Evolutionary conservation across 164 flowering plant genomes (phyloP).

Genomic region (Paratinospora sagittata): DNA sequence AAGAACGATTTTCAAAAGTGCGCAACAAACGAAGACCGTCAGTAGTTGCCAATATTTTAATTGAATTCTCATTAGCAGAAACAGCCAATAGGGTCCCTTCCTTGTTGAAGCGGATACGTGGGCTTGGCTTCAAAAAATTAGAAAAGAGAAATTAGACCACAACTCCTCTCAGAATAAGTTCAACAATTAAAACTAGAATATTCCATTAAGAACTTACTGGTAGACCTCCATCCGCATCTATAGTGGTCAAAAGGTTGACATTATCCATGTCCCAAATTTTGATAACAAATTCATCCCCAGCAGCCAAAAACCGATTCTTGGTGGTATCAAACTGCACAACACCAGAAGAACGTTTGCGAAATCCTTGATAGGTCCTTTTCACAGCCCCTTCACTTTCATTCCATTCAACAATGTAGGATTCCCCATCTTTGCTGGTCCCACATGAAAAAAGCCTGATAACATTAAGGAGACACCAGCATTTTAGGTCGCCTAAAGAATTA

Average conservation of each 20-base stretch:
- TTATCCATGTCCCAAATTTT: conserved; percentile 82
- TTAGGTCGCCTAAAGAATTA: not conserved
- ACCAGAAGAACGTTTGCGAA: conserved; percentile 36
- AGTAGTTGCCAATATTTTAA: conserved; percentile 50
- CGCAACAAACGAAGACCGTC: conserved; percentile 37
- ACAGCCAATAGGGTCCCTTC: conserved; percentile 63
- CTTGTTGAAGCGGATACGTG: conserved; percentile 60
- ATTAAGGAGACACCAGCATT: not conserved
- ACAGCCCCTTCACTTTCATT: conserved; percentile 61
- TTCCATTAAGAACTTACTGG: conserved; percentile 37
- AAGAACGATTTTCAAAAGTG: conserved; percentile 31
- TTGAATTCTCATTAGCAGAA: conserved; percentile 43
- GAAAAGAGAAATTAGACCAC: not conserved
- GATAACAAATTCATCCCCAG: conserved; percentile 56
- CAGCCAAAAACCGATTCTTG: conserved; percentile 56
- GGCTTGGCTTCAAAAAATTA: conserved; percentile 42
- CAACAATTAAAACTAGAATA: not conserved
- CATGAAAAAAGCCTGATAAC: conserved; percentile 68
- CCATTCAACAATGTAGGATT: conserved; percentile 64
- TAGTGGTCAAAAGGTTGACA: conserved; percentile 43
- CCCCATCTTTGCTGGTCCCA: conserved; percentile 68
- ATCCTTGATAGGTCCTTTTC: conserved; percentile 47
- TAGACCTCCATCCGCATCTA: conserved; percentile 63
- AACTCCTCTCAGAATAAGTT: not conserved
- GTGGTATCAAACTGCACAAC: conserved; percentile 59